phyloP scores from a whole-genome alignment of 208 protist species.

The Leishmania braziliensis region DNA sequence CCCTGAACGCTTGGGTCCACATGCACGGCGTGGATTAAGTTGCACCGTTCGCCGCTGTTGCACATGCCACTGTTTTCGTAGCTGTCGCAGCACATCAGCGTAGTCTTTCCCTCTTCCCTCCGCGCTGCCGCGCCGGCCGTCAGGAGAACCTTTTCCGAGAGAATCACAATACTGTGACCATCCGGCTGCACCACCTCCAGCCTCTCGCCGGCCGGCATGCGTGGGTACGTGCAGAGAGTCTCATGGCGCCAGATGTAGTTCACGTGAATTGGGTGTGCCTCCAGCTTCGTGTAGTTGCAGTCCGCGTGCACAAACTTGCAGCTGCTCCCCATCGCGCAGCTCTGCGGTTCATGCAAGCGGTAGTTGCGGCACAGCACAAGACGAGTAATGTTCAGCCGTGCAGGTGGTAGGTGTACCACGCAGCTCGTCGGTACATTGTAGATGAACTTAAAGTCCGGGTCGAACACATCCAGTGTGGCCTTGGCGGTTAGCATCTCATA shows the following conservation, averaged over 20 bases:
- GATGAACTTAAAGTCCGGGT: conserved; percentile 66
- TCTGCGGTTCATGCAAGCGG: conserved; percentile 39
- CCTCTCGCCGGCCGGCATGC: conserved; percentile 38
- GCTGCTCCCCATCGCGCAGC: conserved; percentile 60
- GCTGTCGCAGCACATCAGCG: conserved; percentile 20
- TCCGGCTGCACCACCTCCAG: conserved; percentile 28
- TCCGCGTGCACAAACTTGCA: conserved; percentile 88
- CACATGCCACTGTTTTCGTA: conserved; percentile 72
- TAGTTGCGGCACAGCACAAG: conserved; percentile 84
- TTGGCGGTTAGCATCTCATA: conserved; percentile 12
- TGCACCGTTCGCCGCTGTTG: conserved; percentile 74
- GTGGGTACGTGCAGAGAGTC: conserved; percentile 65
- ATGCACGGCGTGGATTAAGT: conserved; percentile 80
- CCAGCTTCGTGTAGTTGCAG: conserved; percentile 50
- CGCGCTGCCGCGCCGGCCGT: conserved; percentile 19
- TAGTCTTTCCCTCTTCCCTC: background rate
- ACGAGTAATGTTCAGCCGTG: conserved; percentile 84
- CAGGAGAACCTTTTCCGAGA: conserved; percentile 42
- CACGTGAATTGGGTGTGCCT: conserved; percentile 73
- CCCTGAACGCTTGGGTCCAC: conserved; percentile 70
- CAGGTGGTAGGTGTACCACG: conserved; percentile 65
- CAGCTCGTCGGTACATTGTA: conserved; percentile 57
- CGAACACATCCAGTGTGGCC: conserved; percentile 49
- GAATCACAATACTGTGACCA: conserved; percentile 29
- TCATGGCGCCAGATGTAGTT: conserved; percentile 83